Evolutionary conservation across 345 rosid species (phyloP), one percentile per base, ranked within the genome.

Genomic region (Camelina neglecta): DNA sequence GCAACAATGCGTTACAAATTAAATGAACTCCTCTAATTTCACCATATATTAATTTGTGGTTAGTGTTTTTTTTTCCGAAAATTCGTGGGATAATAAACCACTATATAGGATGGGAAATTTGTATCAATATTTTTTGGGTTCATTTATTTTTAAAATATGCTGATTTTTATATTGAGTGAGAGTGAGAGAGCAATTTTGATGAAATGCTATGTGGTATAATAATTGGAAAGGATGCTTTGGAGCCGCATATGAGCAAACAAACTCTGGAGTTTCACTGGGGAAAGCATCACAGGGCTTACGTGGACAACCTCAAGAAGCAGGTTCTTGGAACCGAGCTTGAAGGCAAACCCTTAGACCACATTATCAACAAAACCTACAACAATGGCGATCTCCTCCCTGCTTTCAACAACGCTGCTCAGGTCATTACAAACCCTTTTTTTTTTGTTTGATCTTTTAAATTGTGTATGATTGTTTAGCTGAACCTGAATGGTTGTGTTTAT

Each of bases 391-490:
- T 86, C 64, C 95, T 94, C 67, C 98, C 98, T 24, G 76, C 96
- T 65, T 94, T 92, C 80, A 92, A 92, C 80, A 94, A 90, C 47
- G 97, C 98, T 67, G 98, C 98, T 56, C 98, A 89, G 90, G 97
- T 89, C 23, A 45, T 53, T 4, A 71, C 44, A 48, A 23, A 53
- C 38, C 48, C 13, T 0, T 45, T 59, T 18, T 44, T 8, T 38
- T 8, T 38, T 2, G 7, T 29, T 48, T 26, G 44, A 48, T 47
- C 23, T 49, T 15, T 18, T 16, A 24, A 11, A n/a, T 67, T 8
- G 42, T 3, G 11, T 63, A 48, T 74, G 77, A 18, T 53, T 63
- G 70, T 11, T 49, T 41, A 57, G 54, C 62, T 71, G 16, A 65
- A 35, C 2, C 38, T 71, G 16, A 72, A 65, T 48, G 4, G 4